phyloP scores from a whole-genome alignment of 1,284 basidiomycete species.

The Ustilago xerochloae region DNA sequence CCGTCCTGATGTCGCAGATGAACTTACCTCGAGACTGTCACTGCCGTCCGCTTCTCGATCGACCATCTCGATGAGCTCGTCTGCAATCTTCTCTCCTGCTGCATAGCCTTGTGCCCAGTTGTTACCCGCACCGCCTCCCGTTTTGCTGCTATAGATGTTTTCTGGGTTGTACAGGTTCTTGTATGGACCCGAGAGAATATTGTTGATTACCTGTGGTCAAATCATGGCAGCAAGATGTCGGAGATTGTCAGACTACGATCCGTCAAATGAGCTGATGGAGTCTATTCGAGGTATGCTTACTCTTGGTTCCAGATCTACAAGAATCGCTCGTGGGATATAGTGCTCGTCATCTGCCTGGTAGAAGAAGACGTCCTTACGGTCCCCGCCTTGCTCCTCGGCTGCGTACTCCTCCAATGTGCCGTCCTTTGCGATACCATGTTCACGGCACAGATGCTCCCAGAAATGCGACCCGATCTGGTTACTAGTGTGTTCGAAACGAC shows the following conservation, averaged over 20 bases:
- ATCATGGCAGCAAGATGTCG: not conserved
- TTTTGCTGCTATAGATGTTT: constrained; percentile 93
- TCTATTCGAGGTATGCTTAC: constrained; percentile 71
- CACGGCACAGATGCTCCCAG: constrained; percentile 67
- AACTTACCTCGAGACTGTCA: constrained; percentile 88
- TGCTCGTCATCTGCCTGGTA: constrained; percentile 99
- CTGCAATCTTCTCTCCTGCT: constrained; percentile 89
- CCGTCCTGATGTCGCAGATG: too few relatives aligned
- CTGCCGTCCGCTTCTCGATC: constrained; percentile 98
- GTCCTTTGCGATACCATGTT: constrained; percentile 66
- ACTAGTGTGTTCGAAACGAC: constrained; percentile 7
- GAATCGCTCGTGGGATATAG: constrained; percentile 95
- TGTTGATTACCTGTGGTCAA: constrained; percentile 94
- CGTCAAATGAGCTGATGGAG: too few relatives aligned
- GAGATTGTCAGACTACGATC: not conserved
- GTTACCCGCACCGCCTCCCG: constrained; percentile 97
- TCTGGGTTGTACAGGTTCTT: constrained; percentile 97
- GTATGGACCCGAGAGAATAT: constrained; percentile 90
- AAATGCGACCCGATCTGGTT: constrained; percentile 68
- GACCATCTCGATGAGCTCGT: constrained; percentile 99
- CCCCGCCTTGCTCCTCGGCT: constrained; percentile 69
- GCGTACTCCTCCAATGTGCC: constrained; percentile 67
- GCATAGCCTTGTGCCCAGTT: constrained; percentile 94
- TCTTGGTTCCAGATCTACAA: constrained; percentile 96
- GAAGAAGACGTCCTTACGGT: constrained; percentile 99